Conservation (phyloP, 306 rosid genomes). For the Vigna trinervia region DNA sequence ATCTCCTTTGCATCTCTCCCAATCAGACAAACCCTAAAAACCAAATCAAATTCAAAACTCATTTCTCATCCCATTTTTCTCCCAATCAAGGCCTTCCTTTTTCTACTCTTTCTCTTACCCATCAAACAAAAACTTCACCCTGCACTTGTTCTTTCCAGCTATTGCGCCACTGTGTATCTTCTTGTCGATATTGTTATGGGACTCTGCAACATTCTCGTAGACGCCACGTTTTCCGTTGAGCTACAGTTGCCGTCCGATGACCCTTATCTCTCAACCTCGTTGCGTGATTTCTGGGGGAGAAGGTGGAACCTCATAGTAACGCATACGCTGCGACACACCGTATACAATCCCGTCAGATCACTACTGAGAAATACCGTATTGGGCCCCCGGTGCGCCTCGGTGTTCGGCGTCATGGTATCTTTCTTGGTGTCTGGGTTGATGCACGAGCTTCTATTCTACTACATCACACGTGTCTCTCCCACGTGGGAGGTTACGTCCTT, state of each 20-base stretch:
- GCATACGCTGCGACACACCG: slow-evolving; percentile 51
- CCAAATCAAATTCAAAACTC: background rate
- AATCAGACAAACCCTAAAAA: slow-evolving; percentile 30
- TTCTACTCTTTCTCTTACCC: background rate
- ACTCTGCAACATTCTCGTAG: slow-evolving; percentile 39
- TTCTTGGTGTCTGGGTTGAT: slow-evolving; percentile 63
- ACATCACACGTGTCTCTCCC: slow-evolving; percentile 60
- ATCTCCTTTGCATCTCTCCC: slow-evolving; percentile 63
- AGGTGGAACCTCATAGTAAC: slow-evolving; percentile 86
- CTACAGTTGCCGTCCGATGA: slow-evolving; percentile 66
- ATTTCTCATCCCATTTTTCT: background rate
- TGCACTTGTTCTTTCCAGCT: slow-evolving; percentile 34
- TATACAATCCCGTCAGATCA: slow-evolving; percentile 47
- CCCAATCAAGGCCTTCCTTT: slow-evolving; percentile 40
- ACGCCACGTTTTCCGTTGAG: slow-evolving; percentile 41
- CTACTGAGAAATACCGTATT: background rate
- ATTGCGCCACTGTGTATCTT: slow-evolving; percentile 52
- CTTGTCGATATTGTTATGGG: slow-evolving; percentile 53
- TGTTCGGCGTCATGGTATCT: background rate
- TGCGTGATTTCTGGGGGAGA: slow-evolving; percentile 81
- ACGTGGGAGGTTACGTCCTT: slow-evolving; percentile 85
- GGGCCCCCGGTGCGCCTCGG: slow-evolving; percentile 49
- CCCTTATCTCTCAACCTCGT: slow-evolving; percentile 68
- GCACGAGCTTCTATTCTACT: slow-evolving; percentile 68
- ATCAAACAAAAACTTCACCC: slow-evolving; percentile 40